These are phyloP conservation scores for Didymella sp. DNA, from an alignment of 2,329 filamentous ascomycete genomes.

Conservation along the genomic window DNA sequence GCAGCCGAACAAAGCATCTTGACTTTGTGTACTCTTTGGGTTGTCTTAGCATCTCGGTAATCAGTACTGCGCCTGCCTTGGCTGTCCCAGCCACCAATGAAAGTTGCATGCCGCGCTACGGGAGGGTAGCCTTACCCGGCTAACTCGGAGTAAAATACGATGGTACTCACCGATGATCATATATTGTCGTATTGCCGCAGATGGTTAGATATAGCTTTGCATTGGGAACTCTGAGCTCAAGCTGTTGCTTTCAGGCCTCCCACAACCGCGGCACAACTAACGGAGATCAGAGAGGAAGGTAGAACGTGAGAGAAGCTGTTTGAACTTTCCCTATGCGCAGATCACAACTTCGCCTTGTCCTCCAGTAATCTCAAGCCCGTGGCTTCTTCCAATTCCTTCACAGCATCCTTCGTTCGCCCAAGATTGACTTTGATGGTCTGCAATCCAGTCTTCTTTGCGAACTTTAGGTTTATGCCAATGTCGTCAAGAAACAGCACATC, in stretches of 20 bases:
- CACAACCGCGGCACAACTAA: background rate
- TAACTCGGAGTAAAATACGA: background rate
- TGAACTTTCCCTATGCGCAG: background rate
- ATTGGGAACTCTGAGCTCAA: too few species aligned
- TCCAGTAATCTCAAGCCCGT: conserved; percentile 72
- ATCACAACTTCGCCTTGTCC: conserved; percentile 40
- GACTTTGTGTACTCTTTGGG: background rate
- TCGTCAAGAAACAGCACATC: conserved; percentile 92
- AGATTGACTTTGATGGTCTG: conserved; percentile 84
- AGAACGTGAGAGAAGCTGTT: background rate
- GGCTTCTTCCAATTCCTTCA: conserved; percentile 77
- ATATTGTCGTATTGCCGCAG: too few species aligned
- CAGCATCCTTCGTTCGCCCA: conserved; percentile 79
- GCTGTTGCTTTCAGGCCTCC: background rate
- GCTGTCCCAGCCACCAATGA: conserved; percentile 7
- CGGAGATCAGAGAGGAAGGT: background rate
- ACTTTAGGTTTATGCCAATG: conserved; percentile 91
- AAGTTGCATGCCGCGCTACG: conserved; percentile 7
- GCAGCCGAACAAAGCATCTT: background rate
- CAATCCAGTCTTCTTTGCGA: conserved; percentile 75
- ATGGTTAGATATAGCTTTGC: too few species aligned
- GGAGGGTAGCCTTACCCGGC: background rate
- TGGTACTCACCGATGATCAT: background rate
- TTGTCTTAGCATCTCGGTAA: conserved; percentile 1
- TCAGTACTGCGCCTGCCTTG: conserved; percentile 14